These are phyloP conservation scores for Colletotrichum echinochloae DNA, from an alignment of 2,329 filamentous ascomycete species.

Conservation along the genomic window DNA sequence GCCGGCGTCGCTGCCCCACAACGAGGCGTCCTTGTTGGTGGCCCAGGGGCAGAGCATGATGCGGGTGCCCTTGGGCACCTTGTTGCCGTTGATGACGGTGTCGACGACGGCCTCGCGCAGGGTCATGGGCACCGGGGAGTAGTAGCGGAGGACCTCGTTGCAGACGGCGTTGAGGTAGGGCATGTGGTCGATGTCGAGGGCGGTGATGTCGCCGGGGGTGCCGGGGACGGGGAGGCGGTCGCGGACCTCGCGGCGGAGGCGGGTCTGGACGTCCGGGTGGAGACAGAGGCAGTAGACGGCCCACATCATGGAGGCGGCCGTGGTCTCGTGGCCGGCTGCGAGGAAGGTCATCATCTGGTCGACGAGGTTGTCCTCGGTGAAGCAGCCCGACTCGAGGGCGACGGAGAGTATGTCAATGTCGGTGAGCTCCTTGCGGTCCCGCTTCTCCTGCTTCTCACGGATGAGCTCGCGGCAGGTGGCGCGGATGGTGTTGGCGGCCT, in stretches of 20 bases:
- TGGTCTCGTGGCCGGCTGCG: conserved; percentile 85
- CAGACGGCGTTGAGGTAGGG: conserved; percentile 85
- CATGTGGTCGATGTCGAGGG: conserved; percentile 75
- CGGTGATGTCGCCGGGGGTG: conserved; percentile 57
- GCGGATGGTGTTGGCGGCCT: conserved; percentile 70
- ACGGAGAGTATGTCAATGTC: conserved; percentile 84
- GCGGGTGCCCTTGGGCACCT: conserved; percentile 77
- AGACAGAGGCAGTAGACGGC: conserved; percentile 76
- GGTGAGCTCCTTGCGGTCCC: conserved; percentile 59
- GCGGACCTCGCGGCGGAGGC: conserved; percentile 77
- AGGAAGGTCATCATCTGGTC: conserved; percentile 94
- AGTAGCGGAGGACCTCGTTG: conserved; percentile 80
- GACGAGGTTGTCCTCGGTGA: conserved; percentile 82
- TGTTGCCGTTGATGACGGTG: conserved; percentile 73
- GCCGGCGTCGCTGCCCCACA: conserved; percentile 83
- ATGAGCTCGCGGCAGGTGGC: conserved; percentile 77
- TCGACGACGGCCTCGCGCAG: conserved; percentile 73
- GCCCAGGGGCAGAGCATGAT: conserved; percentile 75
- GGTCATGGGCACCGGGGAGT: conserved; percentile 78
- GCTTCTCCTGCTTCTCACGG: conserved; percentile 71
- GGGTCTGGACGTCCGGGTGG: conserved; percentile 72
- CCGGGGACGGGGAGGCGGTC: conserved; percentile 65
- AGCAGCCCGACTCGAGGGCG: conserved; percentile 79
- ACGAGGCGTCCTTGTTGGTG: conserved; percentile 73
- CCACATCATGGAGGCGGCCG: conserved; percentile 81